Evolutionary conservation across 768 basidiomycete genomes (phyloP).

Genomic region (Sutorius australiensis): DNA sequence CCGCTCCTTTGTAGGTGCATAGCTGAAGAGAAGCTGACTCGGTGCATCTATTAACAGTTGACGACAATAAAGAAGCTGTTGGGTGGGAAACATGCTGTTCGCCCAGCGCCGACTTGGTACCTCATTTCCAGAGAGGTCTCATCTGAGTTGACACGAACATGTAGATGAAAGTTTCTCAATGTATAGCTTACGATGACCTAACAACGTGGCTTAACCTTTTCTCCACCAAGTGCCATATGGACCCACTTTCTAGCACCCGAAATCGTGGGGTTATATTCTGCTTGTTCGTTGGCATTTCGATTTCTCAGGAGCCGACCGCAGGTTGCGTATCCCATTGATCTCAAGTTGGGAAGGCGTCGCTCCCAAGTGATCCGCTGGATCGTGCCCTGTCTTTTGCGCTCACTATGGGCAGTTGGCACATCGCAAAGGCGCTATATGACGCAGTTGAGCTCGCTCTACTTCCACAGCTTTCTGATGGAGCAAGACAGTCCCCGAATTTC

Average conservation of each 20-base stretch:
- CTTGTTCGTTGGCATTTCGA: not conserved
- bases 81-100: not conserved
- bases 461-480: not conserved
- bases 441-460: not conserved
- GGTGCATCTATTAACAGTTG: constrained; percentile 1
- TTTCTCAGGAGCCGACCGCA: not conserved
- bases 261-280: not conserved
- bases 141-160: not conserved
- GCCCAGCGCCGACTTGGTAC: not conserved
- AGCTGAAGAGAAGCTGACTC: constrained; percentile 9
- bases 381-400: not conserved
- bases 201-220: constrained; percentile 28
- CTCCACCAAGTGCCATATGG: not conserved
- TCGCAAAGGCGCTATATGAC: not conserved
- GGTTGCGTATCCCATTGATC: not conserved
- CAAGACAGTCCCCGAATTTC: not conserved
- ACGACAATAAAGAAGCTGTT: constrained; percentile 15
- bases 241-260: not conserved
- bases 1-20: constrained; percentile 1
- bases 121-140: not conserved
- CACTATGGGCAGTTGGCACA: not conserved
- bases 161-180: not conserved
- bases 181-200: not conserved
- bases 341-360: too few species aligned
- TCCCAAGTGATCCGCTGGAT: not conserved